These are phyloP conservation scores for Claviceps pazoutovae DNA, from an alignment of 2,329 filamentous ascomycete species.

Conservation along the genomic window DNA sequence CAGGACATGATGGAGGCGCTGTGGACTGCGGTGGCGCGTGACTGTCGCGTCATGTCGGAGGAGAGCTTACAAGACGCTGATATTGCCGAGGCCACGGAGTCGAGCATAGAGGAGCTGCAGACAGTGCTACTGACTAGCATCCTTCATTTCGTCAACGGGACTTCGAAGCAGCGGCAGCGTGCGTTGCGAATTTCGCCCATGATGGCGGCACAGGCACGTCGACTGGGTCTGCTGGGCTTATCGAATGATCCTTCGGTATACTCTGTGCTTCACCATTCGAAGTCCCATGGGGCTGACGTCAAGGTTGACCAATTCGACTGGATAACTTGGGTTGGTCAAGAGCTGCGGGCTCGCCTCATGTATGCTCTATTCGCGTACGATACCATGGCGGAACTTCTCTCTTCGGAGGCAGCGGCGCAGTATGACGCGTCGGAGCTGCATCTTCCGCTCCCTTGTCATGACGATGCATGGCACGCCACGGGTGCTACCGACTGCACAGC, in stretches of 20 bases:
- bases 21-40: conserved; percentile 42
- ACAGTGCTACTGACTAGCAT: conserved; percentile 48
- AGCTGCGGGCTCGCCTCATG: conserved; percentile 51
- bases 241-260: conserved; percentile 25
- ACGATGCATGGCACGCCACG: conserved; percentile 58
- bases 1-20: conserved; percentile 55
- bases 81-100: conserved; percentile 15
- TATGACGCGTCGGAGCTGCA: conserved; percentile 51
- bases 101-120: conserved; percentile 52
- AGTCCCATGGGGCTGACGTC: conserved; percentile 32
- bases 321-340: conserved; percentile 55
- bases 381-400: conserved; percentile 53
- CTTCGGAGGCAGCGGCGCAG: conserved; percentile 47
- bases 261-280: conserved; percentile 45
- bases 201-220: conserved; percentile 43
- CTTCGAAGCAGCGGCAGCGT: conserved; percentile 47
- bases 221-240: conserved; percentile 40
- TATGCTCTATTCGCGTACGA: conserved; percentile 52
- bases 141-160: conserved; percentile 58
- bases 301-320: conserved; percentile 30
- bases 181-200: conserved; percentile 45
- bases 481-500: conserved; percentile 45
- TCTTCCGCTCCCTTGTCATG: conserved; percentile 57
- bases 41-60: conserved; percentile 31
- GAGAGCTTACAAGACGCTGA: conserved; percentile 10